Evolutionary conservation across 805 yeast genomes (phyloP).

Genomic region (Priceomyces haplophilus): DNA sequence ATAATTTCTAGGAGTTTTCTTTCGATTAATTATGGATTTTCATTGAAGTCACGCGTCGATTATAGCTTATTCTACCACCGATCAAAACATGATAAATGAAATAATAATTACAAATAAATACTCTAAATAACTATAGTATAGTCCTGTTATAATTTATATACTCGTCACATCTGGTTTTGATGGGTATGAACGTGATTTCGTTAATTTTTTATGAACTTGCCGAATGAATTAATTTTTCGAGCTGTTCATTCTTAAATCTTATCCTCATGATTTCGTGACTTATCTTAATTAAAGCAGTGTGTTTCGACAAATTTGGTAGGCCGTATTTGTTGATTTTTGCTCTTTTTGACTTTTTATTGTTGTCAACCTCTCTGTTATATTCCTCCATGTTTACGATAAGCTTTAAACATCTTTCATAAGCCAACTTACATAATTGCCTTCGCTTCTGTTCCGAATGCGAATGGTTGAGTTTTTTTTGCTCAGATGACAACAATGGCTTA

Average conservation of each 20-base stretch:
- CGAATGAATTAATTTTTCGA: slow-evolving; percentile 23
- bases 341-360: slow-evolving; percentile 32
- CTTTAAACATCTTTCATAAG: slow-evolving; percentile 41
- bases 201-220: neutral
- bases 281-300: slow-evolving; percentile 40
- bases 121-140: neutral
- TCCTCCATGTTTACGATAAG: slow-evolving; percentile 40
- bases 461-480: slow-evolving; percentile 43
- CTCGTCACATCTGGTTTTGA: too few species aligned
- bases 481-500: slow-evolving; percentile 36
- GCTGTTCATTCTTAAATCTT: slow-evolving; percentile 29
- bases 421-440: slow-evolving; percentile 42
- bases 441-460: slow-evolving; percentile 43
- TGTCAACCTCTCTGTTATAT: slow-evolving; percentile 28
- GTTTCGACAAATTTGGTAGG: slow-evolving; percentile 43
- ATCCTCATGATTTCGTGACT: slow-evolving; percentile 37
- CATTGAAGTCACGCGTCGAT: neutral
- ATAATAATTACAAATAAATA: neutral
- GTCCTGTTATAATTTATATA: neutral
- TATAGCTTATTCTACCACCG: too few species aligned
- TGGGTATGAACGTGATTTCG: neutral
- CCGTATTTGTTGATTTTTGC: slow-evolving; percentile 42
- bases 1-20: too few species aligned
- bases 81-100: too few species aligned
- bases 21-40: neutral